Evolutionary conservation across 495 filamentous ascomycete genomes (phyloP), one percentile per base, ranked within the genome.

Genomic region (Aspergillus egyptiacus): DNA sequence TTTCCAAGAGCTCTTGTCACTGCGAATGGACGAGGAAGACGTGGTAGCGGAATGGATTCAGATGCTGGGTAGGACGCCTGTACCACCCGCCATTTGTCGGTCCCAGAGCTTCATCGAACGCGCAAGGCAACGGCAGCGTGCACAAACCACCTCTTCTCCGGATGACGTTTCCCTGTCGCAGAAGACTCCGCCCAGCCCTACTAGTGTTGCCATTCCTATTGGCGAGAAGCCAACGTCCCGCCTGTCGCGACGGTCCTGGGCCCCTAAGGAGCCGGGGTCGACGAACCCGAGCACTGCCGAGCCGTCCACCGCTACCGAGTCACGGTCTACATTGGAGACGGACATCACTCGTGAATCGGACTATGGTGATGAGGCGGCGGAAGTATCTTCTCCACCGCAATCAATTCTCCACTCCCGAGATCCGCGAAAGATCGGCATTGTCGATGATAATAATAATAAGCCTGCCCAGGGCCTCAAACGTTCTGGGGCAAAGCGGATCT

Each of bases 21-120:
- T 97, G 7, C 72, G 65, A 7, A 77, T 84, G 2, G 80, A 83
- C 38, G 83, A 86, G 58, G 81, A 88, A 38, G 83, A 86, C 36
- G 77, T 89, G 45, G 81, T 80, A n/a, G 67, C 75, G 28, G 91
- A 97, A 61, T 99, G 94, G 94, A 69, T 96, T 23, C 73, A 85
- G 27, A 84, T 96, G 70, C 64, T 99, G 19, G 88, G 90, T 8
- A 71, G 76, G 42, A 71, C 75, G 19, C 93, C 93, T 23, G 66
- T 87, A 32, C 91, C 93, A 23, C 91, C 90, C 8, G 59, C 73
- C 9, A 65, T 79, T 18, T 69, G 52, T 32, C 62, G 73, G 56
- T 69, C 65, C 37, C 72, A 71, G 56, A 79, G 75, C 55, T 78
- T 79, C 50, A 70, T 77, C 51, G 69, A 69, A 24, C 65, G 69